These are phyloP conservation scores for Talaromyces borbonicus DNA, from an alignment of 495 filamentous ascomycete species.

Conservation along the genomic window DNA sequence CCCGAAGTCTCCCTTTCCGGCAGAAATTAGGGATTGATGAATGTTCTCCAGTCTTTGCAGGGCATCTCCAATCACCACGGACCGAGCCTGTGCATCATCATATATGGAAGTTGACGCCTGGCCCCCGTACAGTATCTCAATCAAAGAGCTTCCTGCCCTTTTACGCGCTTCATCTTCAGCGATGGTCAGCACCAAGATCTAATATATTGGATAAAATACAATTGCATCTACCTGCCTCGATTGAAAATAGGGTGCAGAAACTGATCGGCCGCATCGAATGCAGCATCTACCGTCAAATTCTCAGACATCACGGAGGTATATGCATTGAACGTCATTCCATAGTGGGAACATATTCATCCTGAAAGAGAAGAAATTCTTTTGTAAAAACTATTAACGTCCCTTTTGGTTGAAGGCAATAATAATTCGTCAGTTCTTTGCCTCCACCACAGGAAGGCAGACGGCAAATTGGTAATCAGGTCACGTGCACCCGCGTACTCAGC, in stretches of 20 bases:
- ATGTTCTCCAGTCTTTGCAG: constrained; percentile 27
- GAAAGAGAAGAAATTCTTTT: too few species aligned
- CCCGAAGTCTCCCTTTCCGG: constrained; percentile 10
- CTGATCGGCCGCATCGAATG: constrained; percentile 27
- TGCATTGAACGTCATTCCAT: background rate
- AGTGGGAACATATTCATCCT: too few species aligned
- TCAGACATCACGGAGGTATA: constrained; percentile 24
- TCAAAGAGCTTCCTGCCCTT: constrained; percentile 24
- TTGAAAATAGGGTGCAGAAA: constrained; percentile 36
- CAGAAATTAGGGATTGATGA: constrained; percentile 27
- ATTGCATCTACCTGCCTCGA: constrained; percentile 28
- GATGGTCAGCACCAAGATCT: constrained; percentile 20
- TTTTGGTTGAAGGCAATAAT: too few species aligned
- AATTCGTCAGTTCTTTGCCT: constrained; percentile 2
- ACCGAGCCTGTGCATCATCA: constrained; percentile 6
- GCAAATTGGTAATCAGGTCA: too few species aligned
- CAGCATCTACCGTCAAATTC: constrained; percentile 12
- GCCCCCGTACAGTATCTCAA: constrained; percentile 24
- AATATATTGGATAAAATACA: constrained; percentile 1
- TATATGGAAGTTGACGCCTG: background rate
- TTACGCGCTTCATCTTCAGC: constrained; percentile 30
- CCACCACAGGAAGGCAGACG: background rate
- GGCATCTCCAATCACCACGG: constrained; percentile 25
- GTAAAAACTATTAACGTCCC: too few species aligned
- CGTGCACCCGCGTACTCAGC: constrained; percentile 17